Conservation (phyloP, 805 yeast species). For the Sugiyamaella smithiae region DNA sequence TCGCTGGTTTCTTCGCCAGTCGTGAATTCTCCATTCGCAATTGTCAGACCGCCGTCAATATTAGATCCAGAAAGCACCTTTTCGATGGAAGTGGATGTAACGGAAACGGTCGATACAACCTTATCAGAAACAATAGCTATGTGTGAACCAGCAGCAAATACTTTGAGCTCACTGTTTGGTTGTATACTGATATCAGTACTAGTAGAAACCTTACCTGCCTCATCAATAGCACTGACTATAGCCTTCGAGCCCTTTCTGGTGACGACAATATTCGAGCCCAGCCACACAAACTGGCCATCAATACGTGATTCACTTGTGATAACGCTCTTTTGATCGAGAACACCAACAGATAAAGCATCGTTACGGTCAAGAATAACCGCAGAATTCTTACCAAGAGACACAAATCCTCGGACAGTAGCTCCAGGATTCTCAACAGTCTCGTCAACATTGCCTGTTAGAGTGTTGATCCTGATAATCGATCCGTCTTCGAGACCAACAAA, state of each 20-base stretch:
- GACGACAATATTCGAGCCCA: background rate
- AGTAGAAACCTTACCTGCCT: background rate
- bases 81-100: background rate
- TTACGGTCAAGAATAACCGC: background rate
- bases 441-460: constrained; percentile 13
- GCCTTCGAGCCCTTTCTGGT: background rate
- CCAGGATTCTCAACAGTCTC: background rate
- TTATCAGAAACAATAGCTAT: constrained; percentile 1
- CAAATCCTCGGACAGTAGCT: background rate
- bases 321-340: background rate
- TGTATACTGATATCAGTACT: background rate
- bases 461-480: constrained; percentile 30
- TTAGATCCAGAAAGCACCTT: background rate
- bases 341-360: background rate
- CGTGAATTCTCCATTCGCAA: background rate
- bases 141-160: background rate
- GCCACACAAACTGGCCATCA: background rate
- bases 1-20: background rate
- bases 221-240: background rate
- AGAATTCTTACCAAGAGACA: background rate
- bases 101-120: background rate
- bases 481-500: constrained; percentile 25
- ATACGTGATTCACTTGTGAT: background rate
- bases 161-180: background rate
- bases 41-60: background rate